Percentiles rank a stretch among this genome's conserved stretches.
These are phyloP conservation scores for Alternaria postmessia DNA, from an alignment of 2,329 filamentous ascomycete species.

Conservation along the genomic window DNA sequence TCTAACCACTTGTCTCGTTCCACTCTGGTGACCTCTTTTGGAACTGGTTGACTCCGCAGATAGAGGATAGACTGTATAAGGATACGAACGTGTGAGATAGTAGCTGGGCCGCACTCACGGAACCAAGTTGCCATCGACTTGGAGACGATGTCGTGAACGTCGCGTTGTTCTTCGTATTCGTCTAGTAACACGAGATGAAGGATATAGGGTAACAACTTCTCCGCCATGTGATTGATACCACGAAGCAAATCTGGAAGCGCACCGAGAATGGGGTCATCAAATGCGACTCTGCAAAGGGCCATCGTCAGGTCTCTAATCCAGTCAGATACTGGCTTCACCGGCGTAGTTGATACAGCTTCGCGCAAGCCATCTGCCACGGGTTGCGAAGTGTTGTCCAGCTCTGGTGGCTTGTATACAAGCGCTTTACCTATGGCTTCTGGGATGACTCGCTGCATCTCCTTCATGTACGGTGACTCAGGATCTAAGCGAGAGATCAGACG, in stretches of 20 bases:
- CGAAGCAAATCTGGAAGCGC: conserved; percentile 72
- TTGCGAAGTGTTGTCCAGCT: conserved; percentile 10
- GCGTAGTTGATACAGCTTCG: conserved; percentile 24
- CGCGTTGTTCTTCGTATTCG: conserved; percentile 69
- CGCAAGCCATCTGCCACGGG: conserved; percentile 23
- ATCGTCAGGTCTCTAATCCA: conserved; percentile 72
- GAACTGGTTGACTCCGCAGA: conserved; percentile 79
- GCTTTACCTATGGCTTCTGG: conserved; percentile 41
- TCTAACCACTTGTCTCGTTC: conserved; percentile 87
- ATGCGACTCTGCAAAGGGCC: conserved; percentile 60
- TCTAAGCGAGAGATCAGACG: conserved; percentile 40
- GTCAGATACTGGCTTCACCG: conserved; percentile 28
- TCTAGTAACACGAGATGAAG: conserved; percentile 80
- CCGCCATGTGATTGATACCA: conserved; percentile 73
- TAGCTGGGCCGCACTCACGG: conserved; percentile 51
- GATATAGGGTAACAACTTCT: conserved; percentile 80
- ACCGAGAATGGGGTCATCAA: conserved; percentile 72
- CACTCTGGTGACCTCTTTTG: conserved; percentile 77
- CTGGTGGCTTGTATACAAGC: conserved; percentile 33
- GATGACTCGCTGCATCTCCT: conserved; percentile 42
- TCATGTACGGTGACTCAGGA: conserved; percentile 30
- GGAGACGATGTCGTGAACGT: conserved; percentile 68
- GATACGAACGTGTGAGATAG: conserved; percentile 72
- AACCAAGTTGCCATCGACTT: conserved; percentile 72
- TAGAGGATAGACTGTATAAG: conserved; percentile 85